Percentiles rank a stretch among this genome's conserved stretches.
These are phyloP conservation scores for Jaapia argillacea DNA, from an alignment of 768 basidiomycete genomes.

Conservation along the genomic window DNA sequence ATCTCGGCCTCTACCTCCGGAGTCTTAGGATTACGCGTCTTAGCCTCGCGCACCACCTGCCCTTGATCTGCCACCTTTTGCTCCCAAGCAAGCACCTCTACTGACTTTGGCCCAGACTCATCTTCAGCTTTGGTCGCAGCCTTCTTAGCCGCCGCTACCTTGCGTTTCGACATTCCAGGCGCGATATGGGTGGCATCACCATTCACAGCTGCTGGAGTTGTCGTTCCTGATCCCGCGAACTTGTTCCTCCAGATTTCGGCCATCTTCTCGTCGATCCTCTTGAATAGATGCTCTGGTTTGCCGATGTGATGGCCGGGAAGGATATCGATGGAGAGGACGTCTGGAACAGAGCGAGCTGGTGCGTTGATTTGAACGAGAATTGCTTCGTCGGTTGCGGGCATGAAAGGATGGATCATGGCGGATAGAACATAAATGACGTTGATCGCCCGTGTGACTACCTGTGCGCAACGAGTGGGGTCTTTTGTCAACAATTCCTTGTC, in stretches of 20 bases:
- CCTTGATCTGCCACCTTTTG: slow-evolving; percentile 71
- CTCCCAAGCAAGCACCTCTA: slow-evolving; percentile 66
- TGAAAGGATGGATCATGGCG: slow-evolving; percentile 86
- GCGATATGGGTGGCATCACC: slow-evolving; percentile 30
- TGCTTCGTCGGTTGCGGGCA: slow-evolving; percentile 79
- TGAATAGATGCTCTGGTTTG: slow-evolving; percentile 84
- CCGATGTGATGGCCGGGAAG: slow-evolving; percentile 81
- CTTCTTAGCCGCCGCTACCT: slow-evolving; percentile 35
- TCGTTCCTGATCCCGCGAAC: slow-evolving; percentile 56
- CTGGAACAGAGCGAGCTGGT: slow-evolving; percentile 72
- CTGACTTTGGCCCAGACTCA: slow-evolving; percentile 48
- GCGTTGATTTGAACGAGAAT: slow-evolving; percentile 87
- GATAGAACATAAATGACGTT: slow-evolving; percentile 91
- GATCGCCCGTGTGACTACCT: slow-evolving; percentile 81
- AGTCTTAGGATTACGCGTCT: slow-evolving; percentile 49
- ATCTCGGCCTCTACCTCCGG: slow-evolving; percentile 53
- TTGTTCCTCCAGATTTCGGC: slow-evolving; percentile 70
- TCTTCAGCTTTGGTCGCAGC: slow-evolving; percentile 29
- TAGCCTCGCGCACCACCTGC: slow-evolving; percentile 59
- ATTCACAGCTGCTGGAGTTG: slow-evolving; percentile 29
- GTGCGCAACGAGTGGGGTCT: slow-evolving; percentile 78
- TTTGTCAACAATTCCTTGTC: slow-evolving; percentile 81
- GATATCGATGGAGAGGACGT: slow-evolving; percentile 67
- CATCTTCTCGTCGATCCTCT: slow-evolving; percentile 87
- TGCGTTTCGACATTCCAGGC: slow-evolving; percentile 41